These are phyloP conservation scores for Coniochaeta sp. DNA, from an alignment of 2,329 filamentous ascomycete genomes.

Conservation along the genomic window DNA sequence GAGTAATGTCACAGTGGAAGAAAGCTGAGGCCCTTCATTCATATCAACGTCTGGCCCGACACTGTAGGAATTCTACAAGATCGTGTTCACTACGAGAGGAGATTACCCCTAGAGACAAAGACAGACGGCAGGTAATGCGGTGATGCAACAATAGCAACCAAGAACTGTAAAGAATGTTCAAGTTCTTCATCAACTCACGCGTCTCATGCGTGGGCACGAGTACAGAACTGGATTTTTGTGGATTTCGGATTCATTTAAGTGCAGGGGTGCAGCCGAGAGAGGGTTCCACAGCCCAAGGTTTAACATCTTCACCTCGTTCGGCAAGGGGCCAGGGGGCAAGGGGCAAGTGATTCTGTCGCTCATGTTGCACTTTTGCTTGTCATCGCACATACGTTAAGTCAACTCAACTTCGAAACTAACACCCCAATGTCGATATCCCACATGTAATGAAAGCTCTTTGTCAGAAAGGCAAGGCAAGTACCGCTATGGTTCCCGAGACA, in stretches of 20 bases:
- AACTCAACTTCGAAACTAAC: background rate
- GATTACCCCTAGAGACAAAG: no score
- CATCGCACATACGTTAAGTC: background rate
- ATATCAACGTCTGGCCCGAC: background rate
- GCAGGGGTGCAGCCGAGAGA: background rate
- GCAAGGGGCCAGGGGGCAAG: no score
- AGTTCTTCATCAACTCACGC: background rate
- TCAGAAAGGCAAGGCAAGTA: background rate
- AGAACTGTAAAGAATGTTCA: background rate
- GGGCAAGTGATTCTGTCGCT: background rate
- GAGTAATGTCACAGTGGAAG: background rate
- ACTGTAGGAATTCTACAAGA: background rate
- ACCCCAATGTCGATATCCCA: background rate
- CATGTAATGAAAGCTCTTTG: background rate
- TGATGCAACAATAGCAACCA: background rate
- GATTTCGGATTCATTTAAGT: background rate
- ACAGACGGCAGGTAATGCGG: no score
- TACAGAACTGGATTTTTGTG: background rate
- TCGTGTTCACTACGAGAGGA: background rate
- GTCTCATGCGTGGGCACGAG: background rate
- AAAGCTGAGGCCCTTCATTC: background rate
- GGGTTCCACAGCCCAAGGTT: background rate
- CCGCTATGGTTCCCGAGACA: no score
- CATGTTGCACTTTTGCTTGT: background rate
- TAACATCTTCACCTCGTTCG: background rate